Percentiles rank a stretch among this genome's conserved stretches.
Evolutionary conservation across 306 rosid genomes (phyloP).

Genomic region (peach (Prunus persica)): DNA sequence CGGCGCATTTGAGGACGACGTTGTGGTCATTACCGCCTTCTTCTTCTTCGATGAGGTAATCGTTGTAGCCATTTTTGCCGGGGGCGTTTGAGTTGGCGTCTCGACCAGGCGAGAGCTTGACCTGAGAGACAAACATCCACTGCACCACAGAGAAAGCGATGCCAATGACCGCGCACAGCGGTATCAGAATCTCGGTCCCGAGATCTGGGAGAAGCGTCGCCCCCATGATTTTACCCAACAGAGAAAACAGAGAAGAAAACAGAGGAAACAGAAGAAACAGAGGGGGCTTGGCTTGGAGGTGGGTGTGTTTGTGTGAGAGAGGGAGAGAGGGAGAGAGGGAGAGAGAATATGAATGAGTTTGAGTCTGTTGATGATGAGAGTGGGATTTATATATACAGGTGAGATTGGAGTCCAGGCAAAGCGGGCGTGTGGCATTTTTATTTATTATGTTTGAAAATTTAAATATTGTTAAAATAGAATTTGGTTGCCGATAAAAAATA

Average conservation of each 20-base stretch:
- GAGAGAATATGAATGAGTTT: conserved; percentile 3
- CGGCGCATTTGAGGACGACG: conserved; percentile 88
- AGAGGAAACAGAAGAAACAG: background rate
- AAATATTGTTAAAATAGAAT: too few species aligned
- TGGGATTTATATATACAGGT: conserved; percentile 11
- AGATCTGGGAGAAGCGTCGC: conserved; percentile 71
- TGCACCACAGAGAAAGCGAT: conserved; percentile 67
- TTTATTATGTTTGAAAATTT: background rate
- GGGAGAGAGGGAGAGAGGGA: background rate
- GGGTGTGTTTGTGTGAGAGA: background rate
- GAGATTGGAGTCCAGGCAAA: conserved; percentile 5
- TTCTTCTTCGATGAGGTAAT: conserved; percentile 85
- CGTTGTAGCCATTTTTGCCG: conserved; percentile 66
- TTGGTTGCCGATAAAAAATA: too few species aligned
- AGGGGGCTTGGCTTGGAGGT: background rate
- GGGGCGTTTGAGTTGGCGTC: conserved; percentile 30
- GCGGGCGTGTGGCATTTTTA: background rate
- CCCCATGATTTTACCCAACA: conserved; percentile 44
- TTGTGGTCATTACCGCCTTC: conserved; percentile 86
- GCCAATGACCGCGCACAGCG: conserved; percentile 71
- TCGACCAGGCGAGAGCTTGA: conserved; percentile 55
- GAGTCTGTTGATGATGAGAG: background rate
- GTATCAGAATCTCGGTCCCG: conserved; percentile 78
- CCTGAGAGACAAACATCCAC: conserved; percentile 71
- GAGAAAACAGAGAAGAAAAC: background rate